Evolutionary conservation across 257 asterid genomes (phyloP).

Genomic region (Coffea eugenioides): DNA sequence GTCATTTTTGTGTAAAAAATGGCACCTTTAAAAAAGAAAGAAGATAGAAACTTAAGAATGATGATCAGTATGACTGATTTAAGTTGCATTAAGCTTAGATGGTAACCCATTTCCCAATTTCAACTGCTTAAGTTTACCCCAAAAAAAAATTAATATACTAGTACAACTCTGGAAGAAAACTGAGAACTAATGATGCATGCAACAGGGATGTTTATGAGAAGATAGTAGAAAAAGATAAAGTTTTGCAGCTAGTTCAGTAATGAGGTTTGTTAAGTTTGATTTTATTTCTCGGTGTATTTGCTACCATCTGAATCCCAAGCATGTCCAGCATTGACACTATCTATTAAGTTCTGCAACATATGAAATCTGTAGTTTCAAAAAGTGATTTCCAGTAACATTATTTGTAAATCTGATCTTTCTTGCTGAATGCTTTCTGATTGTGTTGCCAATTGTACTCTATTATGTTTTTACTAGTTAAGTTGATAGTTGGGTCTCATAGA

Average conservation of each 20-base stretch:
- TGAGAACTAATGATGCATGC: not conserved
- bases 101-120: not conserved
- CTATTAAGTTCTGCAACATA: not conserved
- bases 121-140: not conserved
- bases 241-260: not conserved
- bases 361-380: not conserved
- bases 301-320: not conserved
- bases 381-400: not conserved
- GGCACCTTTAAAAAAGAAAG: not conserved
- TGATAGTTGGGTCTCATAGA: not conserved
- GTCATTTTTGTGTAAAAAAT: not conserved
- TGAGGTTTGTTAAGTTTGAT: not conserved
- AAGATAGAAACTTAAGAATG: not conserved
- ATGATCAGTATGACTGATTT: not conserved
- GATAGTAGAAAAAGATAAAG: not conserved
- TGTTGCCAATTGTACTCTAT: not conserved
- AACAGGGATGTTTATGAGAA: not conserved
- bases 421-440: not conserved
- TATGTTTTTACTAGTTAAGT: not conserved
- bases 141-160: not conserved
- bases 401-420: not conserved
- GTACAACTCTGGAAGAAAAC: not conserved
- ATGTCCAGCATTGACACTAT: not conserved
- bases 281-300: not conserved
- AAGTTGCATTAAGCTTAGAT: not conserved